A percentile compares a stretch with the other conserved stretches of the same genome.
These are phyloP conservation scores for Amylostereum chailletii DNA, from an alignment of 1,284 basidiomycete species.

Conservation along the genomic window DNA sequence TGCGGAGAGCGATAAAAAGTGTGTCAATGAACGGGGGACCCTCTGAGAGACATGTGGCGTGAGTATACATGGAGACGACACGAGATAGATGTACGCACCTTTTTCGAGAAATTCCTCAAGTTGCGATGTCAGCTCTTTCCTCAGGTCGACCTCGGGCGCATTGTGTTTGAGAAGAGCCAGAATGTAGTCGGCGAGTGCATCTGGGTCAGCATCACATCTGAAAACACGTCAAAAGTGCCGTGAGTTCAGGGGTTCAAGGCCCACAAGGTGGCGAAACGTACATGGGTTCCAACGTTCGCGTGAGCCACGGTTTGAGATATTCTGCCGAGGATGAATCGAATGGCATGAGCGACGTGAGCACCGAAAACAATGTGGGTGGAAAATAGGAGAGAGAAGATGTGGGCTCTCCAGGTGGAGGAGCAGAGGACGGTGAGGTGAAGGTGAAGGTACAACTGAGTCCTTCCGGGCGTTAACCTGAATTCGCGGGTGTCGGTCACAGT, in stretches of 20 bases:
- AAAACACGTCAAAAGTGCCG: conserved; percentile 8
- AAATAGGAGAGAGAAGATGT: conserved; percentile 2
- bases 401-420: too few relatives aligned
- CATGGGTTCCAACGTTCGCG: conserved; percentile 82
- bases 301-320: conserved; percentile 78
- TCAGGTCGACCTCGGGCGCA: conserved; percentile 75
- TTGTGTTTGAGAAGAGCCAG: conserved; percentile 92
- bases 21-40: conserved; percentile 73
- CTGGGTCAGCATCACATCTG: conserved; percentile 95
- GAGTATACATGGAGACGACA: background rate
- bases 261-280: conserved; percentile 25
- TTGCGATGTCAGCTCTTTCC: conserved; percentile 69
- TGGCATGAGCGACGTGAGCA: conserved; percentile 35
- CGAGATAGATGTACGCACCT: conserved; percentile 36
- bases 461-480: too few relatives aligned
- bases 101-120: conserved; percentile 90
- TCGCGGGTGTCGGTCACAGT: too few relatives aligned
- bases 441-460: too few relatives aligned
- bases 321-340: conserved; percentile 51
- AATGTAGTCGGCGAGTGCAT: conserved; percentile 90
- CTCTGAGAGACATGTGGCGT: conserved; percentile 35
- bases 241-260: conserved; percentile 8
- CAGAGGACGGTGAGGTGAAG: too few relatives aligned
- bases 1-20: conserved; percentile 73
- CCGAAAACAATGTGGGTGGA: background rate